These are phyloP conservation scores for Saraca asoca DNA, from an alignment of 331 rosid genomes.

Conservation along the genomic window DNA sequence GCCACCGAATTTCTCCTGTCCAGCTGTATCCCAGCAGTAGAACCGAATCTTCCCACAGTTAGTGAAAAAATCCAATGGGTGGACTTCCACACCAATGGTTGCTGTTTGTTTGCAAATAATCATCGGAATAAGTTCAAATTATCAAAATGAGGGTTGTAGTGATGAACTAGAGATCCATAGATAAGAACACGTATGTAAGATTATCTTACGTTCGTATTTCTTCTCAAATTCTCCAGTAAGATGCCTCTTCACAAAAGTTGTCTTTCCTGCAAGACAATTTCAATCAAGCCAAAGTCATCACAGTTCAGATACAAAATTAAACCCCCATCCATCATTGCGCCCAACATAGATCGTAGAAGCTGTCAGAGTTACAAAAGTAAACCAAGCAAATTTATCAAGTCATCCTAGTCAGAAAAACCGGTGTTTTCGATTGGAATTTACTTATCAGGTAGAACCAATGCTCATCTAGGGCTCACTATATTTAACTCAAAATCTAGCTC, in stretches of 20 bases:
- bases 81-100: constrained; percentile 85
- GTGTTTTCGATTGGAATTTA: background rate
- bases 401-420: background rate
- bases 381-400: background rate
- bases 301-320: background rate
- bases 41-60: constrained; percentile 79
- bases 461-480: background rate
- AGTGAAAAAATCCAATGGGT: constrained; percentile 74
- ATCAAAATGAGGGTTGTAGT: background rate
- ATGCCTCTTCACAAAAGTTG: constrained; percentile 71
- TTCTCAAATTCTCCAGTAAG: constrained; percentile 73
- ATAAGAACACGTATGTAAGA: background rate
- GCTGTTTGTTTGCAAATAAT: constrained; percentile 38
- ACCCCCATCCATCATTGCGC: background rate
- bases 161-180: too few species aligned
- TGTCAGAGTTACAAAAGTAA: background rate
- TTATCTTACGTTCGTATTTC: constrained; percentile 67
- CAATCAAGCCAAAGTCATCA: background rate
- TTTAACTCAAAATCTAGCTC: background rate
- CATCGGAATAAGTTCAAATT: background rate
- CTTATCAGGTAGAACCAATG: too few species aligned
- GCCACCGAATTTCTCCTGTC: constrained; percentile 82
- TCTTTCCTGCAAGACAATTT: constrained; percentile 51
- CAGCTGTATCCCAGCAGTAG: constrained; percentile 84
- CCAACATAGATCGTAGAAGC: background rate